Percentiles rank a stretch among this genome's conserved stretches.
phyloP scores from a whole-genome alignment of 2,329 filamentous ascomycete genomes.

The Aureobasidium sp. region DNA sequence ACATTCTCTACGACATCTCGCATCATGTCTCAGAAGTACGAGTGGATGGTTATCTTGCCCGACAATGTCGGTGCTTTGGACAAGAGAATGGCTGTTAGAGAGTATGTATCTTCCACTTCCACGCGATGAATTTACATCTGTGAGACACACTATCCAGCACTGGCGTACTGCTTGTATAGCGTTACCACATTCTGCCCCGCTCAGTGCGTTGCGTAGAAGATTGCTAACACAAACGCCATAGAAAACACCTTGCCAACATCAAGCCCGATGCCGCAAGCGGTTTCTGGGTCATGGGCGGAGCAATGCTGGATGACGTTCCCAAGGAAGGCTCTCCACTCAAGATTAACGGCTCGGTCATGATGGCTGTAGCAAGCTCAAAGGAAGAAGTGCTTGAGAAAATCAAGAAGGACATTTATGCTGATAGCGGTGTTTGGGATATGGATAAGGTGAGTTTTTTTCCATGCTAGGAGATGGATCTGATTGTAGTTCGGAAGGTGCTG shows the following conservation, averaged over 20 bases:
- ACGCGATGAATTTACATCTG: conserved; percentile 19
- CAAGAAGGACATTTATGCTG: conserved; percentile 65
- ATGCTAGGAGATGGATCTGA: background rate
- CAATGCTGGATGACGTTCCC: conserved; percentile 57
- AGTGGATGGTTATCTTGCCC: conserved; percentile 46
- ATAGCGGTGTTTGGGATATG: conserved; percentile 69
- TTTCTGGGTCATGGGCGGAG: conserved; percentile 59
- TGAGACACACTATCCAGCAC: background rate
- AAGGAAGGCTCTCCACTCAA: conserved; percentile 57
- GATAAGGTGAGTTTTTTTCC: conserved; percentile 31
- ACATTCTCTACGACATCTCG: conserved; percentile 17
- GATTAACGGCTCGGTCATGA: conserved; percentile 67
- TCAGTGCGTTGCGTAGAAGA: too few species aligned
- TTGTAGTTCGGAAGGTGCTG: background rate
- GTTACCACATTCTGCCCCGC: too few species aligned
- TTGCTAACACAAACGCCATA: background rate
- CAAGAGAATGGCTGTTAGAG: conserved; percentile 37
- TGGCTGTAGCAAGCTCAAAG: conserved; percentile 58
- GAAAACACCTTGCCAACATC: conserved; percentile 52
- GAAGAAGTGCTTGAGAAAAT: conserved; percentile 63
- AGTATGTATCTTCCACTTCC: conserved; percentile 27
- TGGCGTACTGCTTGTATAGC: too few species aligned
- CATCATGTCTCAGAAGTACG: conserved; percentile 31
- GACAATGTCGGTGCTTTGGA: conserved; percentile 37
- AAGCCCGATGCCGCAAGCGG: conserved; percentile 48